Conservation (phyloP, 2,329 filamentous ascomycete genomes). For the Teratosphaeria viscida region DNA sequence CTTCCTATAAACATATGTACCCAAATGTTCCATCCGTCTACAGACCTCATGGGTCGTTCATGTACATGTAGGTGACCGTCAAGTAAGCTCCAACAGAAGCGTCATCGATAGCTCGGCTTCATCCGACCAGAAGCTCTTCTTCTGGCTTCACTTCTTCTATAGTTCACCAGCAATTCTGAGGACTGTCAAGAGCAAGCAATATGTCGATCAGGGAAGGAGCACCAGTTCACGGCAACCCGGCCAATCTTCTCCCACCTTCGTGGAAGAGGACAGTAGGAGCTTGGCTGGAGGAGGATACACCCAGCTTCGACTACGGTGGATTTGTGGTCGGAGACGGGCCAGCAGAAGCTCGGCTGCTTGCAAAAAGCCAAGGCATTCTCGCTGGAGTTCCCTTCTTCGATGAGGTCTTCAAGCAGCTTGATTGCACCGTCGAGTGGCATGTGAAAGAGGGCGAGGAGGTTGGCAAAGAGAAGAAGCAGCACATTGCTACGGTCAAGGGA, state of each 20-base stretch:
- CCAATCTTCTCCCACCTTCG: slow-evolving; percentile 69
- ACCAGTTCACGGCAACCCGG: slow-evolving; percentile 47
- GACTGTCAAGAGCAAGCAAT: background rate
- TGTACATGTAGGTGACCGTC: background rate
- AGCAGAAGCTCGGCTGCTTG: slow-evolving; percentile 42
- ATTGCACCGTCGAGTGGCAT: slow-evolving; percentile 85
- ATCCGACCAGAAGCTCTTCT: background rate
- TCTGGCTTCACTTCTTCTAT: background rate
- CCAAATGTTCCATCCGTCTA: too few relatives aligned
- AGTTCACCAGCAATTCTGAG: background rate
- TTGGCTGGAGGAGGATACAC: slow-evolving; percentile 95
- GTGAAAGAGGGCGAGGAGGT: slow-evolving; percentile 63
- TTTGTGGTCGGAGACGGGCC: slow-evolving; percentile 76
- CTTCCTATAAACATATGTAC: too few relatives aligned
- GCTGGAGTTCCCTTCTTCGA: slow-evolving; percentile 92
- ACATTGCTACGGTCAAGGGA: slow-evolving; percentile 72
- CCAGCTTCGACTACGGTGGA: slow-evolving; percentile 91
- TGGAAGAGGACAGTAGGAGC: slow-evolving; percentile 71
- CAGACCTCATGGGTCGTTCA: too few relatives aligned
- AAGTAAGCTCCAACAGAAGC: background rate
- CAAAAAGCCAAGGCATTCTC: slow-evolving; percentile 61
- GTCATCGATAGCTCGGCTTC: background rate
- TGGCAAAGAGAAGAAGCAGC: slow-evolving; percentile 48
- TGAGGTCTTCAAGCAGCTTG: slow-evolving; percentile 82
- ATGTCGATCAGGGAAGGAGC: slow-evolving; percentile 41